Evolutionary conservation across 495 filamentous ascomycete genomes (phyloP), one percentile per base, ranked within the genome.

Genomic region (Ascobolus immersus): DNA sequence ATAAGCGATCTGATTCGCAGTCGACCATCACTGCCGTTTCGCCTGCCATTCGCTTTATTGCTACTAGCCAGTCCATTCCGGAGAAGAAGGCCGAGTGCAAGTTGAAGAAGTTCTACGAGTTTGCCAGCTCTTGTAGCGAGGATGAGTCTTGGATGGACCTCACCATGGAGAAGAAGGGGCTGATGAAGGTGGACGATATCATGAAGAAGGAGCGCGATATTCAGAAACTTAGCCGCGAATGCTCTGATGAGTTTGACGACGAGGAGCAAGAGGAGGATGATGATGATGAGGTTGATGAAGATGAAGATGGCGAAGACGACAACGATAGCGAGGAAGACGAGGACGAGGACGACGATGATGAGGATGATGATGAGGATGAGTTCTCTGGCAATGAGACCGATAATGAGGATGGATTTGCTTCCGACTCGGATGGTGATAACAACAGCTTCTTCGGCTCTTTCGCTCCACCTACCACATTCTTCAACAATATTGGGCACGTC

Each of bases 381-480:
- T 60, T 61, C 22, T 75, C 71, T 47, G 78, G 78, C 8, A 82
- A 84, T 43, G 78, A 92, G 42, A 86, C 81, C n/a, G 84, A 94
- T 49, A 80, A 91, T 45, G 86, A 96, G 55, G 69, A 70, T 40
- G 86, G 86, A 2, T 92, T 93, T 47, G 84, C 80, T 27, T 49
- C 46, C 3, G 76, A 73, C 9, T 84, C 77, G 0, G 82, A 91
- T 39, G 75, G 79, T 25, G 72, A 75, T 25, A 77, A 77, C 37
- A 77, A 82, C 6, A 9, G 28, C 10, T 31, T 58, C 58, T n/a
- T 12, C 19, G 12, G 19, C n/a, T 25, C 13, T 28, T 12, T 33
- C 3, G 1, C 12, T 35, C 33, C 11, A 11, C 17, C 33, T 6
- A 45, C 42, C 9, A n/a, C n/a, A n/a, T n/a, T n/a, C n/a, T n/a